These are phyloP conservation scores for Caryopteris hybrid DNA, from an alignment of 305 asterid genomes.

Conservation along the genomic window DNA sequence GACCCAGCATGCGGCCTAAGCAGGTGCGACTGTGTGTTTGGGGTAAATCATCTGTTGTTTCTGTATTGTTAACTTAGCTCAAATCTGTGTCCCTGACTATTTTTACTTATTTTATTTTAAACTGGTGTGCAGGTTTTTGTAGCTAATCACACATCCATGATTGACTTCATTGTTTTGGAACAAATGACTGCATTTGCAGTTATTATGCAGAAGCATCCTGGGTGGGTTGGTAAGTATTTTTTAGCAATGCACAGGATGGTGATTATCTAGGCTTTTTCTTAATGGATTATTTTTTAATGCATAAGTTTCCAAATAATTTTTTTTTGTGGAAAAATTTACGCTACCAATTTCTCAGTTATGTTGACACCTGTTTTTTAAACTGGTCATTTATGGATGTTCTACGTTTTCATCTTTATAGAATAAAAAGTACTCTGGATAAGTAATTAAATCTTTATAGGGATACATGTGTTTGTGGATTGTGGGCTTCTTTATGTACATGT, in stretches of 20 bases:
- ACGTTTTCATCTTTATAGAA: not conserved
- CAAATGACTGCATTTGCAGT: slow-evolving; percentile 99
- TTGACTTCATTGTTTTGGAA: slow-evolving; percentile 89
- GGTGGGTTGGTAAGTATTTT: slow-evolving; percentile 93
- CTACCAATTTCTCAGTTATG: not conserved
- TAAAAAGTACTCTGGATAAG: not conserved
- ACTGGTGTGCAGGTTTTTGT: slow-evolving; percentile 73
- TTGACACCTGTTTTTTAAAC: not conserved
- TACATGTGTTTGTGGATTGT: not conserved
- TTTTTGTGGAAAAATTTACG: too few relatives aligned
- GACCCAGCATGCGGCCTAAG: slow-evolving; percentile 95
- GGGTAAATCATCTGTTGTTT: not conserved
- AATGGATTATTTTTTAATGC: not conserved
- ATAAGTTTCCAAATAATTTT: too few relatives aligned
- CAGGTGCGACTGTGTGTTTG: slow-evolving; percentile 51
- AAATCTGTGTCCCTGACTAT: not conserved
- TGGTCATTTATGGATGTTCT: not conserved
- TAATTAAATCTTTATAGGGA: not conserved
- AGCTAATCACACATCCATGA: slow-evolving; percentile 99
- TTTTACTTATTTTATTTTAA: slow-evolving; percentile 9
- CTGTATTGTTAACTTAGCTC: not conserved
- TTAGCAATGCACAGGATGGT: not conserved
- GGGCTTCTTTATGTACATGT: not conserved
- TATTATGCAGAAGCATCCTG: slow-evolving; percentile 99
- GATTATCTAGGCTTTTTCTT: not conserved